phyloP scores from a whole-genome alignment of 192 early-diverging fungal genomes.

The Coemansia sp. region DNA sequence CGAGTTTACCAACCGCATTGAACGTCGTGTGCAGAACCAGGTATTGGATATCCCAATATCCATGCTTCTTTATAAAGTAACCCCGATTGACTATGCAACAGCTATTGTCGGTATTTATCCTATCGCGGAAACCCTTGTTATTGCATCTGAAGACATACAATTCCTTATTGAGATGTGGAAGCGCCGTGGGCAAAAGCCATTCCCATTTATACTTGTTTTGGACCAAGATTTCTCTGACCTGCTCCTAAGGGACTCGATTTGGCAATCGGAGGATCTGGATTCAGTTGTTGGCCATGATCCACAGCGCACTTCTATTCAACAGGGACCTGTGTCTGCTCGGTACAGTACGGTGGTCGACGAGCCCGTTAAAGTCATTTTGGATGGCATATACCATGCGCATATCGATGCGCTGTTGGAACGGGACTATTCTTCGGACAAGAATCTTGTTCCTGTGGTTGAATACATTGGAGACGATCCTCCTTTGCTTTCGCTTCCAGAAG shows the following conservation, averaged over 20 bases:
- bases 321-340: conserved; percentile 80
- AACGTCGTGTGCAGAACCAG: conserved; percentile 60
- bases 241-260: conserved; percentile 90
- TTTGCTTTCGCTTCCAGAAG: background rate
- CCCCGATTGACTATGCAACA: conserved; percentile 25
- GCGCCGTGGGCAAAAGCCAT: conserved; percentile 78
- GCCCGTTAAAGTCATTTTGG: conserved; percentile 86
- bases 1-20: conserved; percentile 80
- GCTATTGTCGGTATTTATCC: conserved; percentile 11
- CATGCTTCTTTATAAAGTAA: background rate
- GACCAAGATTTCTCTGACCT: conserved; percentile 89
- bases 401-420: conserved; percentile 71
- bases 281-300: conserved; percentile 84
- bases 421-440: conserved; percentile 64
- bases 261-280: conserved; percentile 87
- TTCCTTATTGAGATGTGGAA: conserved; percentile 44
- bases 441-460: conserved; percentile 71
- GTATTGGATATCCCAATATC: background rate
- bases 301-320: conserved; percentile 79
- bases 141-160: conserved; percentile 35
- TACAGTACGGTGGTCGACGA: conserved; percentile 76
- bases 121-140: background rate
- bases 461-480: conserved; percentile 55
- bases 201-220: conserved; percentile 87
- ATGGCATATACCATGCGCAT: conserved; percentile 77